phyloP scores from a whole-genome alignment of 306 rosid species.

The Sechiopsis laciniata region DNA sequence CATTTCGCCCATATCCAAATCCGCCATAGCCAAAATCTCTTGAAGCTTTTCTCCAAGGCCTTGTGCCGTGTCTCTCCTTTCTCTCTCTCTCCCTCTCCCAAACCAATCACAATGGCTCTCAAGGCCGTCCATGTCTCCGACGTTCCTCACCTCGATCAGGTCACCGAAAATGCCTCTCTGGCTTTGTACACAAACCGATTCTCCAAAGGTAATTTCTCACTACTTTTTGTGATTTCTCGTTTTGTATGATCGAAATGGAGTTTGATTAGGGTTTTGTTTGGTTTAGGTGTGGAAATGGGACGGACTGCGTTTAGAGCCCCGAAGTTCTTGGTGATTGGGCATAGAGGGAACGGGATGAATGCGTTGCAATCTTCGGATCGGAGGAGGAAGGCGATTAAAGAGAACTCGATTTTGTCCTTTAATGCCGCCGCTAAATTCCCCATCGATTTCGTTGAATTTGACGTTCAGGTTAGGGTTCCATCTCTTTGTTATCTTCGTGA shows the following conservation, averaged over 20 bases:
- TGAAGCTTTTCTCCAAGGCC: not conserved
- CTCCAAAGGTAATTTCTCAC: conserved; percentile 29
- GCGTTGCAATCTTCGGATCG: conserved; percentile 39
- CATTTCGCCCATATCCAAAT: not conserved
- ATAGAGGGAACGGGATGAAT: conserved; percentile 56
- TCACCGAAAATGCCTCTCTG: conserved; percentile 36
- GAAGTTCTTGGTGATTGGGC: conserved; percentile 46
- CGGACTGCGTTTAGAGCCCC: conserved; percentile 25
- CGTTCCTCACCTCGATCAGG: conserved; percentile 49
- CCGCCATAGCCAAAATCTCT: conserved; percentile 1
- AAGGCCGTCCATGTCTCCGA: conserved; percentile 54
- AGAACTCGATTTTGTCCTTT: conserved; percentile 47
- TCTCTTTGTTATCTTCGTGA: no score
- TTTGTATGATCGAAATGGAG: not conserved
- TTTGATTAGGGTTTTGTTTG: not conserved
- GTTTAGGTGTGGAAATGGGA: conserved; percentile 39
- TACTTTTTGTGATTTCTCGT: not conserved
- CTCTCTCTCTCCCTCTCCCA: not conserved
- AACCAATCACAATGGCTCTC: conserved; percentile 30
- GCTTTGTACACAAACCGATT: conserved; percentile 27
- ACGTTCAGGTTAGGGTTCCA: conserved; percentile 44
- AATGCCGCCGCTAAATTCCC: conserved; percentile 44
- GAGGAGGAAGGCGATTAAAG: conserved; percentile 44
- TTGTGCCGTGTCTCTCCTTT: conserved; percentile 16
- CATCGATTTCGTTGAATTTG: conserved; percentile 47